Base-by-base conservation (phyloP, 2,329 filamentous ascomycete species). In the Chaetomium sp. region DNA sequence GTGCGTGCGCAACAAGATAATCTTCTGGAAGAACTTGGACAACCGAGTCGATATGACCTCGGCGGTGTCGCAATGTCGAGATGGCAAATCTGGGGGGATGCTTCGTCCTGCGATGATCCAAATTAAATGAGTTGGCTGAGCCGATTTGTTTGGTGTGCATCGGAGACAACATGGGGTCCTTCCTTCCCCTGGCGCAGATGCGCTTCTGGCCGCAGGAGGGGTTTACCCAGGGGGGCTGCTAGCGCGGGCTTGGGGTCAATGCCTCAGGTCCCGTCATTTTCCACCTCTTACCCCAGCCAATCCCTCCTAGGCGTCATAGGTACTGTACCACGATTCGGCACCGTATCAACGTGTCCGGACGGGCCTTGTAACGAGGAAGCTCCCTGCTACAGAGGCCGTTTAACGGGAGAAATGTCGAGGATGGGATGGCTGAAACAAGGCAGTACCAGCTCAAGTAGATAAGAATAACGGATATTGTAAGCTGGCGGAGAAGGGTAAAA, bases 201-300 rank as follows among this genome's bases (percentile, higher is more conserved):
- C 53, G 42, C 58, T 59, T 60, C 59, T 60, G 61, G 59, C 61
- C 55, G 55, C 57, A 38, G 37, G 8, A 38, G 19, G 19, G 19
- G 19, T 27, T 27, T 27, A 27, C 49, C 41, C 40, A 51, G 47
- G n/a, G 44, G 52, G 32, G 32, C 42, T 50, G 41, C 47, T 55
- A 50, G 53, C 53, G 53, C 47, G 47, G n/a, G 34, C 51, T 50
- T 27, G 19, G 36, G 14, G 37, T 51, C 32, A 41, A 52, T 45
- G 53, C 53, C 19, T n/a, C 41, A 27, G 19, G 19, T 27, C 19
- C 19, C 19, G 19, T 27, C 19, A 27, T 27, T 35, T 49, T 33
- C 42, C 32, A 19, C 19, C 19, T 33, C 27, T 35, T 40, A 42
- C 34, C 14, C 40, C 14, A 41, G n/a, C 57, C 57, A 59, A 59